Percentiles rank a stretch among this genome's conserved stretches.
Conservation (phyloP, 768 basidiomycete genomes). For the Holtermannia corniformis region DNA sequence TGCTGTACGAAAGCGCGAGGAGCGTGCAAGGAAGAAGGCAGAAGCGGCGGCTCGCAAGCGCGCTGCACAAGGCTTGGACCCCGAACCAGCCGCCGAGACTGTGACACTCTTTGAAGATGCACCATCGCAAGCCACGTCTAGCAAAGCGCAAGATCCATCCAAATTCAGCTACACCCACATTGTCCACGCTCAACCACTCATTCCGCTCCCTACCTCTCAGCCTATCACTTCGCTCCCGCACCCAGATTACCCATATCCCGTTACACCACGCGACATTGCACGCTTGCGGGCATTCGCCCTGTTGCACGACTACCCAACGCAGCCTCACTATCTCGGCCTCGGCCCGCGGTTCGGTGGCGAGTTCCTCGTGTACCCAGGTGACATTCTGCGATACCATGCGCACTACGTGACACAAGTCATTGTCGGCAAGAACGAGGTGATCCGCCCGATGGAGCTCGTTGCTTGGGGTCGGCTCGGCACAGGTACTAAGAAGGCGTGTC, state of each 20-base stretch:
- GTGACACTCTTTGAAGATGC: too few species aligned
- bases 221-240: slow-evolving; percentile 19
- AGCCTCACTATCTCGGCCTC: slow-evolving; percentile 22
- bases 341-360: slow-evolving; percentile 75
- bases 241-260: slow-evolving; percentile 21
- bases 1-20: slow-evolving; percentile 61
- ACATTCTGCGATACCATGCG: slow-evolving; percentile 91
- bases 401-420: slow-evolving; percentile 84
- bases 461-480: slow-evolving; percentile 93
- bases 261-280: slow-evolving; percentile 13
- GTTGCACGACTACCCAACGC: slow-evolving; percentile 46
- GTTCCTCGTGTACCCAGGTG: slow-evolving; percentile 91
- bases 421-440: slow-evolving; percentile 48
- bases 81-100: not conserved
- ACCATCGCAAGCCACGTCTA: too few species aligned
- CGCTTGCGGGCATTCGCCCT: slow-evolving; percentile 17
- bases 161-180: slow-evolving; percentile 16
- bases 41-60: slow-evolving; percentile 17
- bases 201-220: slow-evolving; percentile 6
- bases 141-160: too few species aligned
- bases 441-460: slow-evolving; percentile 87
- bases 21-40: slow-evolving; percentile 38
- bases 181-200: slow-evolving; percentile 21
- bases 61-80: too few species aligned
- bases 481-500: slow-evolving; percentile 90